Base-by-base conservation (phyloP, 2,329 filamentous ascomycete species). In the Tolypocladium guangdongense region DNA sequence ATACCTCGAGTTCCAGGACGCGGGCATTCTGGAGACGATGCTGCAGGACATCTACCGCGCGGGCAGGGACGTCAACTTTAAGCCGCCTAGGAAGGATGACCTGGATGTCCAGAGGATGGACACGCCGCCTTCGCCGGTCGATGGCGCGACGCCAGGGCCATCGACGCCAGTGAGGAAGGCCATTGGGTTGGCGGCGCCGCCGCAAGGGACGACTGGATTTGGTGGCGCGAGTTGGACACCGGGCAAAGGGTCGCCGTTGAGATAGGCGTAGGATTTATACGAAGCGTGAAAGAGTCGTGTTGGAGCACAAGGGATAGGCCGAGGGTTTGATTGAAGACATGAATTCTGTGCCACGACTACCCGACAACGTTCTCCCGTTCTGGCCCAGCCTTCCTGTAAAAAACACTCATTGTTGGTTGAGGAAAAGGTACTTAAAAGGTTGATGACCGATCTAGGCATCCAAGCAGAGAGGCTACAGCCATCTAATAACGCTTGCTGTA, bases 1-100 rank as follows among this genome's bases (percentile, higher is more conserved):
- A 68, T 96, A 90, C 68, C 78, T 89, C 58, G 91, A 97, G 71
- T 97, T 88, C 63, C 77, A 86, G 51, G 90, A 95, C 60, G 90
- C 89, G 0, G 92, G 91, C 0, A 83, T 95, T 5, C 73, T 95
- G 51, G 85, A 93, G 62, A 76, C 82, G 37, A 93, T 93, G 74
- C 78, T 97, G 49, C 84, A 90, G 64, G 90, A 95, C 62, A 89
- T 97, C 8, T 96, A 96, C 69, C 70, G 73, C 32, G 71, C 67
- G 1, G 74, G 74, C 10, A 65, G 72, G 35, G 72, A 77, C 18
- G 71, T 72, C 52, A 76, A 77, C 61, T 80, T 77, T 57, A 77
- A 78, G 58, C 74, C 76, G 45, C 75, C 74, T 37, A 71, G 74
- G 56, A 74, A 70, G 58, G 76, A 76, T 49, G 76, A 71, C 22